phyloP scores from a whole-genome alignment of 306 rosid species.

The Cyamopsis tetragonoloba region DNA sequence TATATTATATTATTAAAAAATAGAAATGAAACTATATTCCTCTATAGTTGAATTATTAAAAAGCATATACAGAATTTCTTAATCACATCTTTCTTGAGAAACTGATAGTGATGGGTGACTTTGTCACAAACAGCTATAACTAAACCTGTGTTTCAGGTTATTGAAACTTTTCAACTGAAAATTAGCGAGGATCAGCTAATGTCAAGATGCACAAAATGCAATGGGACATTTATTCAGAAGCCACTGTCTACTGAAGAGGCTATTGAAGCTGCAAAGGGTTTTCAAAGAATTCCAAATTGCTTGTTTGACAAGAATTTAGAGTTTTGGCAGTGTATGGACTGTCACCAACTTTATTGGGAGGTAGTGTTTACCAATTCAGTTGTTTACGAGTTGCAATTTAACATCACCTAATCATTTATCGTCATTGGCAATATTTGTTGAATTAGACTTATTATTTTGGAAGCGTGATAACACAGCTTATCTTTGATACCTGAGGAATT shows the following conservation, averaged over 20 bases:
- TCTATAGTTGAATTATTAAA: background rate
- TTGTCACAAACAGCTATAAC: conserved; percentile 21
- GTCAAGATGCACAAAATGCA: conserved; percentile 97
- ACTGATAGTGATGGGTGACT: background rate
- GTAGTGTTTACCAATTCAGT: conserved; percentile 34
- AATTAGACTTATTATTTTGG: background rate
- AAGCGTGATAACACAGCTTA: background rate
- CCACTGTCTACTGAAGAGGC: conserved; percentile 85
- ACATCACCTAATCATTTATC: conserved; percentile 3
- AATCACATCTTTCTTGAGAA: conserved; percentile 9
- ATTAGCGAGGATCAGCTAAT: conserved; percentile 68
- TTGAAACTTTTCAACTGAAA: conserved; percentile 67
- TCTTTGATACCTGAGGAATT: background rate
- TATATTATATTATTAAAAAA: no score
- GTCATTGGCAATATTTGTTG: background rate
- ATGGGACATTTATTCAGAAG: conserved; percentile 87
- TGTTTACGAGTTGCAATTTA: background rate
- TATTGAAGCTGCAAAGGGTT: conserved; percentile 78
- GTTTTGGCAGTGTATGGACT: conserved; percentile 96
- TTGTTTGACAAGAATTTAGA: conserved; percentile 77
- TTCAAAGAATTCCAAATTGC: conserved; percentile 82
- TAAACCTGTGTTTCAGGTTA: conserved; percentile 52
- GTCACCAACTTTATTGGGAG: conserved; percentile 95
- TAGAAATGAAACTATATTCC: background rate
- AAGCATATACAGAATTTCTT: background rate